Base-by-base conservation (phyloP, 1,284 basidiomycete genomes). In the Thecaphora frezii region DNA sequence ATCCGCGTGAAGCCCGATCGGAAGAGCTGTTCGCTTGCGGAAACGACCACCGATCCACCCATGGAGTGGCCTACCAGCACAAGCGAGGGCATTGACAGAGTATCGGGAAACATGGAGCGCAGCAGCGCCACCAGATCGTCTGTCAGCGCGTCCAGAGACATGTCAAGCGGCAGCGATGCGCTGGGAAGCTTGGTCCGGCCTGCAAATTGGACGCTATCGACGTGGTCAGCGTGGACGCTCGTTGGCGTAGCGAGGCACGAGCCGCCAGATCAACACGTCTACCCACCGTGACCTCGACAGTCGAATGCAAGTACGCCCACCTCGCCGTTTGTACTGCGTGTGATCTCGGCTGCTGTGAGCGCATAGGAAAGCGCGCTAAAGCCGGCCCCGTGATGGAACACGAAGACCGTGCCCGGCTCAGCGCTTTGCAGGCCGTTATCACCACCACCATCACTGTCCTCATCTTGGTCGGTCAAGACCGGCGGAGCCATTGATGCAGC, bases 331-430 rank as follows among this genome's bases (percentile, higher is more conserved):
- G 85, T 86, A 76, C 83, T 68, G 40, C 82, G 83, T 13, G 79
- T 81, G 2, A 97, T 82, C 76, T 90, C 87, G 74, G 87, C 88
- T 12, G 93, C 91, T 48, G 93, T 83, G 67, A 87, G 87, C 0
- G 96, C 93, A 78, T 93, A 98, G 59, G 87, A 90, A 58, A 97
- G 83, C 0, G 86, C 93, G 0, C 88, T 88, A 73, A 91, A 91
- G 2, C 96, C 94, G 1, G 91, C 94, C 0, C 96, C 94, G 71
- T 98, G 94, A 74, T 97, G 93, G 78, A 90, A 90, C 2, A 97
- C 83, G 73, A 97, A 85, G 2, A 94, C 85, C 0, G 87, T 86
- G 9, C 82, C 83, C 2, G 81, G 80, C n/a, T 83, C 18, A 23
- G 42, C 19, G 23, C 37, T 36, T 19, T 46, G 47, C 16, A 43